Base-by-base conservation (phyloP, 768 basidiomycete species). In the Termitomyces sp. region DNA sequence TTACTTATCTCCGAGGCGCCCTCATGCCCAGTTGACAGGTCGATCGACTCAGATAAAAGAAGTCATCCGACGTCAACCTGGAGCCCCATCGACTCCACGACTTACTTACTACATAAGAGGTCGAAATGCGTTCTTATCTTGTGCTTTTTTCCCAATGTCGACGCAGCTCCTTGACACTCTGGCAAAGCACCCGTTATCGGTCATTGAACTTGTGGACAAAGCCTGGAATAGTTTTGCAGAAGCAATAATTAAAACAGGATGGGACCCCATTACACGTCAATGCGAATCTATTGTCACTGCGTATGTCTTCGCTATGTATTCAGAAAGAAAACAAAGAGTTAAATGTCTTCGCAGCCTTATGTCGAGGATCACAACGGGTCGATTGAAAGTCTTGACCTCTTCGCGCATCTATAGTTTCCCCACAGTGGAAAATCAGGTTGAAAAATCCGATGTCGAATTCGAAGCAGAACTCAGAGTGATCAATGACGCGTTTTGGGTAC, bases 401-500 rank as follows among this genome's bases (percentile, higher is more conserved):
- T 43, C 54, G 31, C 40, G 10, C 10, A 55, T 55, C 10, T 55
- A 55, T 42, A 31, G 43, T 10, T 55, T 55, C 11, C 54, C 54
- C 40, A 7, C 17, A 12, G 10, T 14, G 5, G 15, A 15, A 43
- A 4, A 15, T 10, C 40, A 32, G 29, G 17, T 2, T 11, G 40
- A 31, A 31, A 15, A 6, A 17, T 17, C 15, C 12, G 5, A 32
- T n/a, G 17, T 32, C 5, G 17, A 3, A 55, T 55, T 32, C 6
- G 11, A 31, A 32, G 29, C 54, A 31, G 54, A 55, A 29, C 54
- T 55, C 12, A 31, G 40, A 55, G 54, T 86, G 45, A 65, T 77
- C 3, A 80, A 77, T 61, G 81, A 85, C 63, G 70, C 74, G 11
- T 87, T 88, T 67, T 87, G 86, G 85, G 72, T 86, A 9, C 76